phyloP scores from a whole-genome alignment of 73 alveolate genomes.

The Paramecium biaurelia region DNA sequence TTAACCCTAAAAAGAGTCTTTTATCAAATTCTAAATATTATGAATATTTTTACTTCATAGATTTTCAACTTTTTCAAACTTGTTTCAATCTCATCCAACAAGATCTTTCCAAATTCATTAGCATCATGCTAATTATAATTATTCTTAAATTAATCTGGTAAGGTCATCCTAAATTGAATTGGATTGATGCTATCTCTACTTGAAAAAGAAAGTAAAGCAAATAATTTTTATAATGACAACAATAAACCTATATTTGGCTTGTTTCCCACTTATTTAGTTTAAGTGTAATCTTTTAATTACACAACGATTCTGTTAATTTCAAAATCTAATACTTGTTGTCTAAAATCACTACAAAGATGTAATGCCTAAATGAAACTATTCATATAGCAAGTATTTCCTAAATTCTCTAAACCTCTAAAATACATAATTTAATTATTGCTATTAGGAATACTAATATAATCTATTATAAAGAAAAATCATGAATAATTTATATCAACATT shows the following conservation, averaged over 20 bases:
- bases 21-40: neutral
- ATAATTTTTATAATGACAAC: neutral
- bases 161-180: neutral
- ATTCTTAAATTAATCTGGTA: neutral
- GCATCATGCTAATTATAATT: slow-evolving; percentile 13
- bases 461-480: neutral
- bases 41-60: neutral
- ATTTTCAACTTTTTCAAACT: neutral
- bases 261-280: neutral
- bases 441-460: neutral
- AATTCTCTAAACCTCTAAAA: slow-evolving; percentile 68
- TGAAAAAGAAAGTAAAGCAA: neutral
- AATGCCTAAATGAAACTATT: slow-evolving; percentile 72
- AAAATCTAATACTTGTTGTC: slow-evolving; percentile 10
- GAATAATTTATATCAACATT: neutral
- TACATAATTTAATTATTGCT: neutral
- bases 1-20: neutral
- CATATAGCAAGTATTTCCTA: slow-evolving; percentile 82
- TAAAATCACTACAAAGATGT: slow-evolving; percentile 46
- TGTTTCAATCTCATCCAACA: neutral
- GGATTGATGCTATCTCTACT: neutral
- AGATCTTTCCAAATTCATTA: neutral
- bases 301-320: neutral
- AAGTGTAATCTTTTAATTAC: neutral
- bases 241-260: neutral